Evolutionary conservation across 495 filamentous ascomycete genomes (phyloP).

Genomic region (Aspergillus nanangensis): DNA sequence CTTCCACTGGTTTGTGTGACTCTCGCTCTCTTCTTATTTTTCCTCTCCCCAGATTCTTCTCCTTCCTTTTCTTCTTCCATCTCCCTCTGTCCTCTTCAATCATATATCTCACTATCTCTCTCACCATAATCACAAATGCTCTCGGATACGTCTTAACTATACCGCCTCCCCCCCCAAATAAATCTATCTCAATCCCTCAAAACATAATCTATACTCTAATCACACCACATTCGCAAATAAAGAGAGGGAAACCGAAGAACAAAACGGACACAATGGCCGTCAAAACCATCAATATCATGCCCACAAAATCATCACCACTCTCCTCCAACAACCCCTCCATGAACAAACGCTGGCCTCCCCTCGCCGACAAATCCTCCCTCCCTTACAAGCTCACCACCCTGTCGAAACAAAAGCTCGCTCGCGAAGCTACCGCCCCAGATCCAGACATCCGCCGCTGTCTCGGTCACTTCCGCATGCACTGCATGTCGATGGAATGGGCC

Average conservation of each 20-base stretch:
- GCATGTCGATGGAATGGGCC: slow-evolving; percentile 34
- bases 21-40: slow-evolving; percentile 2
- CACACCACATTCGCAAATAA: not conserved
- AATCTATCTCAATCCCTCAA: not conserved
- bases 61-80: not conserved
- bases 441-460: slow-evolving; percentile 41
- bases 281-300: slow-evolving; percentile 11
- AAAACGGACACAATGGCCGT: slow-evolving; percentile 12
- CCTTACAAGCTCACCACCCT: slow-evolving; percentile 40
- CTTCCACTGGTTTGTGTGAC: not conserved
- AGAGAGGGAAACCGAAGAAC: not conserved
- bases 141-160: too few relatives aligned
- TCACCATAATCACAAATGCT: too few relatives aligned
- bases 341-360: slow-evolving; percentile 39
- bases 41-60: not conserved
- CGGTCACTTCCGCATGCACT: slow-evolving; percentile 37
- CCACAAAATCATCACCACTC: slow-evolving; percentile 7
- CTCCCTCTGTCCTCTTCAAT: slow-evolving; percentile 1
- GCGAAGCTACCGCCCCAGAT: slow-evolving; percentile 37
- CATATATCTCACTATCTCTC: not conserved
- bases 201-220: too few relatives aligned
- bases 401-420: slow-evolving; percentile 38
- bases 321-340: slow-evolving; percentile 23
- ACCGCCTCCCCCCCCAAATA: not conserved
- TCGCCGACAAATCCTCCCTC: slow-evolving; percentile 38